Percentiles rank a stretch among this genome's conserved stretches.
These are phyloP conservation scores for Apiospora aurea DNA, from an alignment of 2,329 filamentous ascomycete species.

Conservation along the genomic window DNA sequence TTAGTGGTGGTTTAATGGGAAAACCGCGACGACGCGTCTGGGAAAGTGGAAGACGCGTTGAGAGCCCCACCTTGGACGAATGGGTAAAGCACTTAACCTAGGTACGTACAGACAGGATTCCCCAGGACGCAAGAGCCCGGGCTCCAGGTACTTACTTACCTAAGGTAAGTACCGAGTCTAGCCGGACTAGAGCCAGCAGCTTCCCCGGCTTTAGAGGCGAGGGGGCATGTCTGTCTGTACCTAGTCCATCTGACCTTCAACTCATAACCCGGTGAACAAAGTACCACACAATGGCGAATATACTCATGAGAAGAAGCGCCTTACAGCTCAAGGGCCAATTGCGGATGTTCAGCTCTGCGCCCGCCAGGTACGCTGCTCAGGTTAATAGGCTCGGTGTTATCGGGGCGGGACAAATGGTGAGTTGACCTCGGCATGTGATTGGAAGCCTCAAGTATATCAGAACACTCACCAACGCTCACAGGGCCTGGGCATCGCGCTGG, in stretches of 20 bases:
- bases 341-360: conserved; percentile 17
- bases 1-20: conserved; percentile 18
- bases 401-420: conserved; percentile 95
- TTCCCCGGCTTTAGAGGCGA: neutral
- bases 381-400: conserved; percentile 91
- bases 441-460: conserved; percentile 27
- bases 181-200: conserved; percentile 23
- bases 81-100: neutral
- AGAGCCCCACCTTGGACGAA: neutral
- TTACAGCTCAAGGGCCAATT: conserved; percentile 38
- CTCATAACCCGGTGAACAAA: neutral
- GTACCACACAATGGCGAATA: conserved; percentile 46
- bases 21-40: conserved; percentile 13
- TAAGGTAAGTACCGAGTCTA: no score
- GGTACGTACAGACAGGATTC: no score
- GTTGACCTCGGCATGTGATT: conserved; percentile 48
- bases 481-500: conserved; percentile 95
- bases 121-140: neutral
- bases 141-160: no score
- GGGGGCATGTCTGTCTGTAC: neutral
- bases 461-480: conserved; percentile 49
- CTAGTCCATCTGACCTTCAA: conserved; percentile 12
- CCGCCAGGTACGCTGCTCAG: conserved; percentile 67
- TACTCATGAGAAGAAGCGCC: conserved; percentile 48
- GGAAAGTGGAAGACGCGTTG: neutral